Percentiles rank a stretch among this genome's conserved stretches.
Conservation (phyloP, 176 grass and related monocot genomes). For the Ampelocalamus luodianensis region DNA sequence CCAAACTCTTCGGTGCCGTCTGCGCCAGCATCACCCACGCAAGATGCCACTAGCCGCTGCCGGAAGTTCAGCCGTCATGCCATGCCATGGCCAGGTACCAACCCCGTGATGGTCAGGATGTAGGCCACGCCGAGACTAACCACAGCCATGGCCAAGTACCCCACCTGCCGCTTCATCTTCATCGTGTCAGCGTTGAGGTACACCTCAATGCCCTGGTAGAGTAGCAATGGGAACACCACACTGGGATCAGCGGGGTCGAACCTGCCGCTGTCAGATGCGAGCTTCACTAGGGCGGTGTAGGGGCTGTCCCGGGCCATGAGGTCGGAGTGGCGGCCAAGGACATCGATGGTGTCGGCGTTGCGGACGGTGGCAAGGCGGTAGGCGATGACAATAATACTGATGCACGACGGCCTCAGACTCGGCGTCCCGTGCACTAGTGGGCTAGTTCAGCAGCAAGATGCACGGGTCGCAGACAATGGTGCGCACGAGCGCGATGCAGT, state of each 20-base stretch:
- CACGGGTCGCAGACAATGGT: too few species aligned
- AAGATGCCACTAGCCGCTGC: too few species aligned
- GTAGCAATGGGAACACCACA: conserved; percentile 66
- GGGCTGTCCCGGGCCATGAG: conserved; percentile 47
- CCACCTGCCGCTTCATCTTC: conserved; percentile 67
- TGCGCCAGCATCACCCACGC: too few species aligned
- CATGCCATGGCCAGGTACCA: too few species aligned
- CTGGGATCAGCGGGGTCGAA: neutral
- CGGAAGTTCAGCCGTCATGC: too few species aligned
- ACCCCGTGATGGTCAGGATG: too few species aligned
- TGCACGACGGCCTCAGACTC: conserved; percentile 71
- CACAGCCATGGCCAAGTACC: conserved; percentile 38
- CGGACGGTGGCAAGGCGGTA: conserved; percentile 50
- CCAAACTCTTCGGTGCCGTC: too few species aligned
- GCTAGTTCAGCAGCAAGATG: conserved; percentile 78
- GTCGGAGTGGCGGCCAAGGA: conserved; percentile 54
- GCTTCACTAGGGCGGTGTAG: conserved; percentile 52
- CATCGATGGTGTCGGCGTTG: conserved; percentile 58
- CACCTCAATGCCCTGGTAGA: conserved; percentile 57
- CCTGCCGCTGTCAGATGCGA: conserved; percentile 33
- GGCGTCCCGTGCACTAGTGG: conserved; percentile 66
- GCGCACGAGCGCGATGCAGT: too few species aligned
- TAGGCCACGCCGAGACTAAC: conserved; percentile 44
- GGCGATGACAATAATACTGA: conserved; percentile 64
- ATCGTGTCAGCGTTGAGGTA: conserved; percentile 45